These are phyloP conservation scores for Yamadazyma friedrichii DNA, from an alignment of 1,139 yeast species.

Conservation along the genomic window DNA sequence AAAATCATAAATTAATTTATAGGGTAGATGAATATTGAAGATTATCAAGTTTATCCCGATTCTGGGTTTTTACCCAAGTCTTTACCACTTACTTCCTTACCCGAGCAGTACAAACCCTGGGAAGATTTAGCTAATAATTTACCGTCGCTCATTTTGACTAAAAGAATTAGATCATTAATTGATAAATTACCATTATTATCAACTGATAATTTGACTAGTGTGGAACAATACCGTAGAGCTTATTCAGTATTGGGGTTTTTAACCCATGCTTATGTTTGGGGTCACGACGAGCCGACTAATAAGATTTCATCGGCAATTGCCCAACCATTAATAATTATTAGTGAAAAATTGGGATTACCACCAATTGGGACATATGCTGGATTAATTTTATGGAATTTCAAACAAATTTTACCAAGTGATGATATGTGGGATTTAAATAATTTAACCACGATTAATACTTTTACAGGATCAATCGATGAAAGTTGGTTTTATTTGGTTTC, in stretches of 20 bases:
- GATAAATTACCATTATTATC: constrained; percentile 59
- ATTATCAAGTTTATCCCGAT: constrained; percentile 65
- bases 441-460: constrained; percentile 77
- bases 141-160: constrained; percentile 71
- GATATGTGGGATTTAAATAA: constrained; percentile 57
- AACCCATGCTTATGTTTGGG: constrained; percentile 91
- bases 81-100: constrained; percentile 60
- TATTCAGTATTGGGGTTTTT: constrained; percentile 75
- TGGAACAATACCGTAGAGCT: constrained; percentile 69
- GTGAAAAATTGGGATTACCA: constrained; percentile 68
- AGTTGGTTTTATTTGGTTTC: constrained; percentile 92
- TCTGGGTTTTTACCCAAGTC: constrained; percentile 79
- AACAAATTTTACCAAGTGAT: constrained; percentile 53
- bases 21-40: constrained; percentile 30
- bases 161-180: constrained; percentile 55
- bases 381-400: constrained; percentile 84
- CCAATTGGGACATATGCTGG: constrained; percentile 89
- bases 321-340: constrained; percentile 60
- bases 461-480: constrained; percentile 89
- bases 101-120: constrained; percentile 75
- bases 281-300: constrained; percentile 64
- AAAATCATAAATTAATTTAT: constrained; percentile 1
- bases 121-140: constrained; percentile 63
- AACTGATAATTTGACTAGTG: constrained; percentile 40
- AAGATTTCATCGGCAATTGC: constrained; percentile 68